Base-by-base conservation (phyloP, 345 rosid species). In the Leavenworthia alabamica region DNA sequence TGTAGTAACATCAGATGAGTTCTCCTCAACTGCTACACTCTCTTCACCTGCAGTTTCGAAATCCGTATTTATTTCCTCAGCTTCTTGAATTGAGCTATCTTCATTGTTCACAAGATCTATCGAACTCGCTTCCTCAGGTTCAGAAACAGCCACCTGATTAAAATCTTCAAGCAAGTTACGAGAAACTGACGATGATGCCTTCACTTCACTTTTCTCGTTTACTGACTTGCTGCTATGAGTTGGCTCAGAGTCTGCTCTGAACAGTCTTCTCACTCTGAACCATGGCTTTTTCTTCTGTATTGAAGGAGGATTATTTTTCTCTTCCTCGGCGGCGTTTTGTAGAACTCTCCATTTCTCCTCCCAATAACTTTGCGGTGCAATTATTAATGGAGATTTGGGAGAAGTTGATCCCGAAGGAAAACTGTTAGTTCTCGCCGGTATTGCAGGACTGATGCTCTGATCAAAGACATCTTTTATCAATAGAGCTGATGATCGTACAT, bases 311-410 rank as follows among this genome's bases (percentile, higher is more conserved):
- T 20, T 77, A 44, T 66, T 60, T 69, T 86, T 86, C 57, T 47
- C 81, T 67, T 86, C 85, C 67, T 86, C 86, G 22, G 82, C 95
- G n/a, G 82, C 82, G 55, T 84, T 74, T 64, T 84, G 85, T 56
- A 79, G 39, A 52, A 75, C 81, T 77, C 91, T 82, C 98, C 98
- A 92, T 69, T 77, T 85, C 73, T 82, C 98, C 73, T 92, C 98
- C 98, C 98, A 92, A 19, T 92, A 92, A 74, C 91, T 89, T 43
- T 86, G 86, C 19, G 86, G 92, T 47, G 85, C 80, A 64, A 64
- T 64, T 49, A 53, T 78, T 54, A 79, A 56, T 16, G 95, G 88
- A 60, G 85, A 79, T 75, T 72, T 82, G 3, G 86, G 89, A 52
- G 89, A 82, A 67, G 73, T 20, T 31, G 82, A 77, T 26, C 74